Evolutionary conservation across 2,329 filamentous ascomycete genomes (phyloP).

Genomic region (Aureobasidium uvarum): DNA sequence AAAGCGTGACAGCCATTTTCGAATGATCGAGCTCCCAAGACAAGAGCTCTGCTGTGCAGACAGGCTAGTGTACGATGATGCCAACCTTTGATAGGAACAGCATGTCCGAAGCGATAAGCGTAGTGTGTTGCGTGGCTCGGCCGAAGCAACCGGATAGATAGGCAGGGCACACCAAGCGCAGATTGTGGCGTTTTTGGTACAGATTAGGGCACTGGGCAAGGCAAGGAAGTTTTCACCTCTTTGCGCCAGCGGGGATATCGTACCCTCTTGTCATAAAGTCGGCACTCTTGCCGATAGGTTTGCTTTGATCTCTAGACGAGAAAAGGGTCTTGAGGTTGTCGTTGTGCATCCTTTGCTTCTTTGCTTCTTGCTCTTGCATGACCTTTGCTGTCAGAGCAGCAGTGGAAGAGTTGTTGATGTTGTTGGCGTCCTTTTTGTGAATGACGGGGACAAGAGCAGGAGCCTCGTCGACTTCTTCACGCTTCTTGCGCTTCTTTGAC

Average conservation of each 20-base stretch:
- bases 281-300: constrained; percentile 43
- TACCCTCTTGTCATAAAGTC: constrained; percentile 54
- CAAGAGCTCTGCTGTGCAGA: background rate
- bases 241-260: constrained; percentile 35
- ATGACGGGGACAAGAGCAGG: background rate
- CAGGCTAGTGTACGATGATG: background rate
- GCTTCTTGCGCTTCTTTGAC: constrained; percentile 63
- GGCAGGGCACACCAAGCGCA: background rate
- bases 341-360: constrained; percentile 70
- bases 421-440: constrained; percentile 39
- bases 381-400: constrained; percentile 84
- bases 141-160: background rate
- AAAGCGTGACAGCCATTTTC: background rate
- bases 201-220: background rate
- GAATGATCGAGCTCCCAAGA: background rate
- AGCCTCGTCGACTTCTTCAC: constrained; percentile 44
- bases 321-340: constrained; percentile 52
- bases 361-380: constrained; percentile 80
- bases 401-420: constrained; percentile 86
- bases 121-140: background rate
- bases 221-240: constrained; percentile 30
- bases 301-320: constrained; percentile 41
- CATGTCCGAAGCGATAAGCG: background rate
- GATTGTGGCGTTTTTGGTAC: constrained; percentile 4
- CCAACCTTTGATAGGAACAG: background rate